phyloP scores from a whole-genome alignment of 176 grass and related monocot genomes.

The Hsuehochloa calcarea region DNA sequence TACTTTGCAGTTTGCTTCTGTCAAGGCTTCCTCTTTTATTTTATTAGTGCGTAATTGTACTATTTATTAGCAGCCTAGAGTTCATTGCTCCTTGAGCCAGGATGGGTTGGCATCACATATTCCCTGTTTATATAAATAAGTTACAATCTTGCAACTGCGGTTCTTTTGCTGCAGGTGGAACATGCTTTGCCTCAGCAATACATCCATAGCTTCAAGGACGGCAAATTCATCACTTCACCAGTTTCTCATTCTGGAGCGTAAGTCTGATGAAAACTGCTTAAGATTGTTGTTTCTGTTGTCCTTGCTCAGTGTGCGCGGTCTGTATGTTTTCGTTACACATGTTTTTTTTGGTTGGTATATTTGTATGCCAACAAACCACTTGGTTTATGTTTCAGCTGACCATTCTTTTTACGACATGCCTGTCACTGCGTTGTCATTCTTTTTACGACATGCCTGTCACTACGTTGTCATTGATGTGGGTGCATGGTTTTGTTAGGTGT shows the following conservation, averaged over 20 bases:
- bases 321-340: slow-evolving; percentile 5
- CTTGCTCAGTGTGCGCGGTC: neutral
- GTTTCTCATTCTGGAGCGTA: slow-evolving; percentile 87
- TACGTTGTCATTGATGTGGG: neutral
- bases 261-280: neutral
- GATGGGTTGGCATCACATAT: neutral
- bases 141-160: neutral
- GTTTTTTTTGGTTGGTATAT: slow-evolving; percentile 24
- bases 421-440: neutral
- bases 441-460: neutral
- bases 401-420: slow-evolving; percentile 30
- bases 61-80: neutral
- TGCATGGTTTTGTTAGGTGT: neutral
- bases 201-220: slow-evolving; percentile 71
- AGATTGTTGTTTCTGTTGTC: slow-evolving; percentile 31
- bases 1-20: neutral
- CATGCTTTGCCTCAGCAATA: slow-evolving; percentile 88
- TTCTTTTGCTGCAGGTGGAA: slow-evolving; percentile 60
- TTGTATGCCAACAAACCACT: slow-evolving; percentile 17
- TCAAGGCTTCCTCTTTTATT: neutral
- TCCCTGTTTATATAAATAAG: neutral
- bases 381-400: slow-evolving; percentile 4
- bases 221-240: slow-evolving; percentile 68
- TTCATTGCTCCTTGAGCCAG: neutral
- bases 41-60: neutral